Evolutionary conservation across 495 filamentous ascomycete species (phyloP).

Genomic region (Copromyces sp.): DNA sequence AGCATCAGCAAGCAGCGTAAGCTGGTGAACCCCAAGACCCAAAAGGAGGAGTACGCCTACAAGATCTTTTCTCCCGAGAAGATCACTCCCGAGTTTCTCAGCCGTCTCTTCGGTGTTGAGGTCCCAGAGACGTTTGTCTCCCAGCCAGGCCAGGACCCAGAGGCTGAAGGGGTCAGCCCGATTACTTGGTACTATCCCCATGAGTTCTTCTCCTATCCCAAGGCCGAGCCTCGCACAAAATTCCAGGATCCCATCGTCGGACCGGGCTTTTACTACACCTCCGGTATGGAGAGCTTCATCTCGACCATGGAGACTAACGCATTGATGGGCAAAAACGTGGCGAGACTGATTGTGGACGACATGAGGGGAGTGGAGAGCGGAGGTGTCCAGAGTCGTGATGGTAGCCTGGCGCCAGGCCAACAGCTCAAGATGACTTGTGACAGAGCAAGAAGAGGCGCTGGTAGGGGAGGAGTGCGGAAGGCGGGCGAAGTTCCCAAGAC

Average conservation of each 20-base stretch:
- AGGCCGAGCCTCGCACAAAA: constrained; percentile 67
- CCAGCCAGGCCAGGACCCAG: not conserved
- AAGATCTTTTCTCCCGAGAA: constrained; percentile 84
- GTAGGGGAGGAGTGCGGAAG: not conserved
- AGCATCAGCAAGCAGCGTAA: constrained; percentile 69
- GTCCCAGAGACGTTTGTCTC: constrained; percentile 28
- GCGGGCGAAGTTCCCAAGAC: constrained; percentile 4
- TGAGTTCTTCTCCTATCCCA: constrained; percentile 76
- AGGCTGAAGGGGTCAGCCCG: constrained; percentile 24
- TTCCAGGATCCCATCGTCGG: constrained; percentile 75
- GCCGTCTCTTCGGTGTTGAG: constrained; percentile 34
- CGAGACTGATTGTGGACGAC: constrained; percentile 61
- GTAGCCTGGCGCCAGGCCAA: not conserved
- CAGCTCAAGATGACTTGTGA: constrained; percentile 6
- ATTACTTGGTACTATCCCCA: constrained; percentile 68
- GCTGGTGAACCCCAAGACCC: constrained; percentile 45
- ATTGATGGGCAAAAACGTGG: constrained; percentile 92
- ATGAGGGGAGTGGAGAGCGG: constrained; percentile 10
- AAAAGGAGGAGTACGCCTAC: constrained; percentile 68
- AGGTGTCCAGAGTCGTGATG: not conserved
- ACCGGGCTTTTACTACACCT: constrained; percentile 72
- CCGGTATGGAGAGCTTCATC: constrained; percentile 90
- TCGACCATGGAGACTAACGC: constrained; percentile 97
- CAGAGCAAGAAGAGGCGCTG: not conserved
- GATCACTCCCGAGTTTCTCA: constrained; percentile 53